Percentiles rank a stretch among this genome's conserved stretches.
These are phyloP conservation scores for Apiotrichum sp. DNA, from an alignment of 1,284 basidiomycete species.

Conservation along the genomic window DNA sequence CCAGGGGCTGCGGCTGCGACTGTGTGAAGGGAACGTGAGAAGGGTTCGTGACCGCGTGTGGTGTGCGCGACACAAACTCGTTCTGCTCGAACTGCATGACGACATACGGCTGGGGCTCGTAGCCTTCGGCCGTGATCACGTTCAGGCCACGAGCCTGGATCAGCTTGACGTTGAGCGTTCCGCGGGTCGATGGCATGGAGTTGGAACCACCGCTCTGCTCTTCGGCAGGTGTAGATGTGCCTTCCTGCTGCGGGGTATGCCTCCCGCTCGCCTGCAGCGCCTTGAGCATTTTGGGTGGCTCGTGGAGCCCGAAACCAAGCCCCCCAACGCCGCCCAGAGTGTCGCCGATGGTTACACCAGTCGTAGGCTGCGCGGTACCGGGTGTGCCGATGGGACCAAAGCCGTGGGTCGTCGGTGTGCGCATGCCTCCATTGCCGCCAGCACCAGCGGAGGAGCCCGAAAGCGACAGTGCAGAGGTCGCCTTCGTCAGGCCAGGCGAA, in stretches of 20 bases:
- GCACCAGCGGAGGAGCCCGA: slow-evolving; percentile 19
- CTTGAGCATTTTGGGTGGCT: slow-evolving; percentile 47
- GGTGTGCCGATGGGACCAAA: slow-evolving; percentile 42
- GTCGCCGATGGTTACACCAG: slow-evolving; percentile 43
- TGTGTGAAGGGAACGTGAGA: slow-evolving; percentile 40
- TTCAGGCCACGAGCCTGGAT: slow-evolving; percentile 85
- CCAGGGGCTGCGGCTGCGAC: slow-evolving; percentile 33
- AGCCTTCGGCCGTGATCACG: slow-evolving; percentile 56
- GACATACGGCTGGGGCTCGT: slow-evolving; percentile 71
- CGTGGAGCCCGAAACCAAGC: slow-evolving; percentile 44
- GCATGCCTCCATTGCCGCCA: slow-evolving; percentile 28
- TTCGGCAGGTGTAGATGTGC: slow-evolving; percentile 7
- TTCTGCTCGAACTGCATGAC: slow-evolving; percentile 99
- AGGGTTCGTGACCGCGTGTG: slow-evolving; percentile 46
- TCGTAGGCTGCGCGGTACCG: slow-evolving; percentile 41
- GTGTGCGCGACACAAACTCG: slow-evolving; percentile 92
- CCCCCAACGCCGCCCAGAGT: slow-evolving; percentile 30
- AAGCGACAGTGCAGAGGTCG: slow-evolving; percentile 37
- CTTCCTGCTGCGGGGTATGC: slow-evolving; percentile 23
- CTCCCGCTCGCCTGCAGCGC: slow-evolving; percentile 34
- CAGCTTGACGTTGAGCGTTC: slow-evolving; percentile 92
- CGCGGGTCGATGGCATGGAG: slow-evolving; percentile 30
- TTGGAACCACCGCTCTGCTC: slow-evolving; percentile 2
- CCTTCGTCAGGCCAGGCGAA: slow-evolving; percentile 40
- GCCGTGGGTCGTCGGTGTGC: slow-evolving; percentile 41